Evolutionary conservation across 768 basidiomycete genomes (phyloP).

Genomic region (Rhizopogon roseolus): DNA sequence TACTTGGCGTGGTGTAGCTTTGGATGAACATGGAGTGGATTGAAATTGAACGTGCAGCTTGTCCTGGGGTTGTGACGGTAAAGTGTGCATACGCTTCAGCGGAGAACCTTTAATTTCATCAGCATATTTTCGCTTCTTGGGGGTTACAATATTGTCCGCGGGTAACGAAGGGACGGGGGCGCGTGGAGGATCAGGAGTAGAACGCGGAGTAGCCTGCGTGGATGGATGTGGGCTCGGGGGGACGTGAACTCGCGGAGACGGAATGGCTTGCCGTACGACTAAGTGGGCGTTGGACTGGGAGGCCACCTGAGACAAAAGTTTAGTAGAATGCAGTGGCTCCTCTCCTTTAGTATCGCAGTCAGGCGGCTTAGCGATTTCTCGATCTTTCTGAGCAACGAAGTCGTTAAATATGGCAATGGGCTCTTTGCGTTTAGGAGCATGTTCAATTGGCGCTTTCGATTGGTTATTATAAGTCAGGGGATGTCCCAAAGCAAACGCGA

Average conservation of each 20-base stretch:
- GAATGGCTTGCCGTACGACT: neutral
- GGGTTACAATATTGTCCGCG: slow-evolving; percentile 38
- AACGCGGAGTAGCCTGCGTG: slow-evolving; percentile 20
- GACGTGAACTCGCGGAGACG: neutral
- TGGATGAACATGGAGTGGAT: slow-evolving; percentile 14
- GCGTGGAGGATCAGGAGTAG: slow-evolving; percentile 37
- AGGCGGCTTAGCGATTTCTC: slow-evolving; percentile 31
- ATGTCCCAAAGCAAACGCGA: slow-evolving; percentile 66
- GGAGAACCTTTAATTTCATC: slow-evolving; percentile 59
- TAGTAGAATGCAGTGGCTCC: slow-evolving; percentile 15
- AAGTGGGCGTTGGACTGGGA: neutral
- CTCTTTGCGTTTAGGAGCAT: slow-evolving; percentile 47
- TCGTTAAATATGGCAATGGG: slow-evolving; percentile 62
- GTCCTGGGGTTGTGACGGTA: neutral
- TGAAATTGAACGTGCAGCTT: neutral
- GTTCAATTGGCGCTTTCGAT: slow-evolving; percentile 5
- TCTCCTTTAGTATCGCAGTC: slow-evolving; percentile 12
- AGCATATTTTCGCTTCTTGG: slow-evolving; percentile 66
- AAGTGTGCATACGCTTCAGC: slow-evolving; percentile 48
- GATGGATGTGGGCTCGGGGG: neutral
- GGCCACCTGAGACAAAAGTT: slow-evolving; percentile 4
- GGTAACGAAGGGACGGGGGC: slow-evolving; percentile 43
- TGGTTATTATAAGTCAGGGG: slow-evolving; percentile 24
- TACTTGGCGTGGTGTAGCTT: slow-evolving; percentile 24
- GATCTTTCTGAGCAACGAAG: slow-evolving; percentile 55